Evolutionary conservation across 345 rosid species (phyloP).

Genomic region (Trapa bicornis): DNA sequence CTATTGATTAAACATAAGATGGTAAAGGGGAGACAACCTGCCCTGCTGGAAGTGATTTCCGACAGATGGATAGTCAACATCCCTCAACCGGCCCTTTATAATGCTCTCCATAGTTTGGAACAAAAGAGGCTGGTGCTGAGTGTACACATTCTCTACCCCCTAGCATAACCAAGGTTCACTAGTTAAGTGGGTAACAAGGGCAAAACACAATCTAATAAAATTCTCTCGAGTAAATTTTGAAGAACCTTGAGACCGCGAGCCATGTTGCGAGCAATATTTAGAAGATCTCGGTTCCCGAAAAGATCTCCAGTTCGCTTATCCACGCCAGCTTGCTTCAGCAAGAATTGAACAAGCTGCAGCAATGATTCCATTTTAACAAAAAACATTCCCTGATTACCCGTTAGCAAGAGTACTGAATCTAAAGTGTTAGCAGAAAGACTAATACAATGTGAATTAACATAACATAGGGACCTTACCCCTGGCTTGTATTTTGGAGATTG

Average conservation of each 20-base stretch:
- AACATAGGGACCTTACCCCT: slow-evolving; percentile 46
- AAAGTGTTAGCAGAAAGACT: neutral
- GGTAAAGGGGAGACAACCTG: slow-evolving; percentile 31
- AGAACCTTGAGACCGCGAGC: slow-evolving; percentile 98
- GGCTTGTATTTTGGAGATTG: slow-evolving; percentile 86
- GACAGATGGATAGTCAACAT: slow-evolving; percentile 86
- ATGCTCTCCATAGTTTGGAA: slow-evolving; percentile 94
- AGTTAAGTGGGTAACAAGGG: neutral
- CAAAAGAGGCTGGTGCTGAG: slow-evolving; percentile 95
- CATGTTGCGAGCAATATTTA: slow-evolving; percentile 98
- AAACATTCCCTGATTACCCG: neutral
- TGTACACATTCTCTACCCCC: slow-evolving; percentile 98
- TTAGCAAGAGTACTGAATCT: neutral
- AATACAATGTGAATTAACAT: neutral
- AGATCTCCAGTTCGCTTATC: slow-evolving; percentile 94
- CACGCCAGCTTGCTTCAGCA: slow-evolving; percentile 90
- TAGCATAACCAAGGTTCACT: slow-evolving; percentile 13
- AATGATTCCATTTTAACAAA: neutral
- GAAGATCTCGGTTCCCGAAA: slow-evolving; percentile 82
- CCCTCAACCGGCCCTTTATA: slow-evolving; percentile 76
- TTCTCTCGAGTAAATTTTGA: neutral
- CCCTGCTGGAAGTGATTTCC: slow-evolving; percentile 95
- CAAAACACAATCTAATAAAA: slow-evolving; percentile 5
- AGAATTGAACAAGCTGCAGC: slow-evolving; percentile 80
- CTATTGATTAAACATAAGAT: neutral